These are phyloP conservation scores for Penicillium macrosclerotiorum DNA, from an alignment of 495 filamentous ascomycete genomes.

Conservation along the genomic window DNA sequence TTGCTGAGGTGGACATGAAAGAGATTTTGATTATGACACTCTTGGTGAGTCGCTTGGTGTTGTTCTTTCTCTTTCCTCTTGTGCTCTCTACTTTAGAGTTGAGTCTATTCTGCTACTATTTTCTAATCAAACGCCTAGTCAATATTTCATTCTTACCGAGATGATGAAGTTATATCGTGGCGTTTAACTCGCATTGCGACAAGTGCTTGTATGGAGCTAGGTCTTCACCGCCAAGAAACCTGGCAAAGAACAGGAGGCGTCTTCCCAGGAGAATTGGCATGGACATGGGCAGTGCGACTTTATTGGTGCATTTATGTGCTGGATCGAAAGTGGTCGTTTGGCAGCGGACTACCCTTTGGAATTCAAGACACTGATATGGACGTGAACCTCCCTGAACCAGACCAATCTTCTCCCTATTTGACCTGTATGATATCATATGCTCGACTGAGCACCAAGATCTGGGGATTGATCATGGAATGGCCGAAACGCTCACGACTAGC, in stretches of 20 bases:
- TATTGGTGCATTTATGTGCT: conserved; percentile 87
- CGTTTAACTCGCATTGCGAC: conserved; percentile 69
- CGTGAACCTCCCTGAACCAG: conserved; percentile 66
- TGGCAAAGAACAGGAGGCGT: conserved; percentile 56
- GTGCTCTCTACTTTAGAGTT: neutral
- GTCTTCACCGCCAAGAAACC: conserved; percentile 72
- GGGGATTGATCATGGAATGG: conserved; percentile 55
- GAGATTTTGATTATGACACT: conserved; percentile 69
- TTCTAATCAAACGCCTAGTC: conserved; percentile 47
- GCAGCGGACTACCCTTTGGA: conserved; percentile 74
- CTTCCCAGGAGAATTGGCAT: conserved; percentile 57
- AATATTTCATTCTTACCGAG: conserved; percentile 78
- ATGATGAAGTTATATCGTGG: conserved; percentile 78
- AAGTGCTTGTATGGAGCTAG: conserved; percentile 71
- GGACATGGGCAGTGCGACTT: conserved; percentile 59
- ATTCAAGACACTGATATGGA: conserved; percentile 82
- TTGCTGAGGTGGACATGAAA: conserved; percentile 61
- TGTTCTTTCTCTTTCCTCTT: neutral
- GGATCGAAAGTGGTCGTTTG: conserved; percentile 78
- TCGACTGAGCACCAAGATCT: conserved; percentile 71
- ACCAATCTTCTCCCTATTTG: conserved; percentile 35
- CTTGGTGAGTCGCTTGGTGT: conserved; percentile 48
- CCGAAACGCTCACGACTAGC: conserved; percentile 45
- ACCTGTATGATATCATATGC: conserved; percentile 65
- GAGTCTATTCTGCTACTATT: no score